phyloP scores from a whole-genome alignment of 176 grass and related monocot genomes.

The Triticum timopheevii region DNA sequence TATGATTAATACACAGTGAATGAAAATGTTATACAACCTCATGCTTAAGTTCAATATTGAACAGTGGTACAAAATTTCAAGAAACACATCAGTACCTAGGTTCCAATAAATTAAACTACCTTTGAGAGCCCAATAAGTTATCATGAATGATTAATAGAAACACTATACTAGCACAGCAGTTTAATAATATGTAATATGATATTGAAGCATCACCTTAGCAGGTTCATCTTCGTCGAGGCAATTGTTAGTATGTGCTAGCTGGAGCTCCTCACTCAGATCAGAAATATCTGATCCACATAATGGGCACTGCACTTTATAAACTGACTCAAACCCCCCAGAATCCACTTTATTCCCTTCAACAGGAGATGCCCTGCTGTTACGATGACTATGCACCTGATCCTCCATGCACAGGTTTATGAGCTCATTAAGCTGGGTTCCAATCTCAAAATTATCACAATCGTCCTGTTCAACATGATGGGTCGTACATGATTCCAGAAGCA shows the following conservation, averaged over 20 bases:
- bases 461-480: constrained; percentile 21
- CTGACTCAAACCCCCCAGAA: background rate
- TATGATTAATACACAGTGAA: background rate
- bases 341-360: constrained; percentile 14
- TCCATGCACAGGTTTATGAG: constrained; percentile 77
- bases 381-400: constrained; percentile 31
- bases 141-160: background rate
- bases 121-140: constrained; percentile 20
- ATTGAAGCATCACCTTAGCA: constrained; percentile 51
- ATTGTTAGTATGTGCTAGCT: constrained; percentile 71
- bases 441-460: constrained; percentile 60
- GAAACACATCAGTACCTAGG: background rate
- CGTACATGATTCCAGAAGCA: constrained; percentile 27
- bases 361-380: background rate
- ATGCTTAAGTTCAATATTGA: background rate
- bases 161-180: background rate
- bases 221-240: constrained; percentile 64
- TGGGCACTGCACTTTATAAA: constrained; percentile 66
- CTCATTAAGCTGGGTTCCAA: constrained; percentile 79
- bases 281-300: constrained; percentile 78
- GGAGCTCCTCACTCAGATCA: constrained; percentile 51
- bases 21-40: background rate
- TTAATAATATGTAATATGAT: constrained; percentile 14
- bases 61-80: background rate
- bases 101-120: background rate